Base-by-base conservation (phyloP, 2,329 filamentous ascomycete species). In the Aspergillus sergii region DNA sequence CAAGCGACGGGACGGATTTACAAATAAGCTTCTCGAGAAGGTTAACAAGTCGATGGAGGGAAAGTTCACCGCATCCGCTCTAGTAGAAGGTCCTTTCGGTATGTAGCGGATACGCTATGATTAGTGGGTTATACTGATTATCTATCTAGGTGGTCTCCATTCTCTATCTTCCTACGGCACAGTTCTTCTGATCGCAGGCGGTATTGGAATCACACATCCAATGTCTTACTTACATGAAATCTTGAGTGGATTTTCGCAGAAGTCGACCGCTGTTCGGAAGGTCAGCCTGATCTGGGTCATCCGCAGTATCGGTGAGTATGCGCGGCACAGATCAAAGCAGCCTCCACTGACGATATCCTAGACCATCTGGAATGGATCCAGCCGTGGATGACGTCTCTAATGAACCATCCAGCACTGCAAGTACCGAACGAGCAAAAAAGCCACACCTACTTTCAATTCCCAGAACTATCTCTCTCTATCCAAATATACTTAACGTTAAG, bases 81-180 rank as follows among this genome's bases (percentile, higher is more conserved):
- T 77, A 30, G 75, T 72, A 2, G 75, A 77, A 57, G 75, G 75
- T 2, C 75, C 75, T n/a, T 77, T 75, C 59, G 75, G 75, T 76
- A 71, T 26, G 70, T 28, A 11, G 5, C 19, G 11, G 3, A 43
- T 21, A 7, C 30, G 41, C 23, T 10, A 10, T 10, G 11, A 12
- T 3, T 16, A 1, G 4, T 6, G 14, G 3, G 7, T 9, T n/a
- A 21, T 21, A 12, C 60, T 58, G 21, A 62, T 26, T 3, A 3
- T 28, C 12, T 19, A n/a, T 28, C 3, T 39, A 76, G 74, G 72
- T 8, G 73, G 73, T 1, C 65, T 75, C 9, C 72, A 76, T 48
- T 73, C 71, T 0, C 67, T 76, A 4, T 59, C 64, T 3, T 76
- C 74, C 0, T 77, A 76, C 32, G 76, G 76, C 6, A 76, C 71